These are phyloP conservation scores for Phaeosphaeriaceae sp. DNA, from an alignment of 2,329 filamentous ascomycete species.

Conservation along the genomic window DNA sequence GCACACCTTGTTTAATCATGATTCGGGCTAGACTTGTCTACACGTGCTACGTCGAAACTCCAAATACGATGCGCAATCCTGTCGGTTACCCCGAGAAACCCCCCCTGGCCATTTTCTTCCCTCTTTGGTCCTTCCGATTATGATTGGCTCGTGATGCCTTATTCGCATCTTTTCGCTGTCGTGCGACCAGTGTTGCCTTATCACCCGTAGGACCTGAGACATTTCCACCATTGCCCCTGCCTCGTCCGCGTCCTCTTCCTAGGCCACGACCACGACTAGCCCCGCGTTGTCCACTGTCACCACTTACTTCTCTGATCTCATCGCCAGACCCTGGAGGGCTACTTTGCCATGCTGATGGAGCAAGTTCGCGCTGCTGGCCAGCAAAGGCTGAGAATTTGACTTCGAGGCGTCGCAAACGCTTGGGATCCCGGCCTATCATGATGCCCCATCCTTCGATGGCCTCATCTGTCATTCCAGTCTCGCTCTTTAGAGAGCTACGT, in stretches of 20 bases:
- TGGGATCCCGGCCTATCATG: constrained; percentile 78
- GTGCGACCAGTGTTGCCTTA: constrained; percentile 72
- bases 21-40: neutral
- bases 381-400: constrained; percentile 69
- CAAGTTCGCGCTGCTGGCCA: constrained; percentile 70
- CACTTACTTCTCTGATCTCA: constrained; percentile 54
- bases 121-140: constrained; percentile 75
- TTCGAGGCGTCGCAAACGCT: constrained; percentile 72
- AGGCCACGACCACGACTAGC: constrained; percentile 2
- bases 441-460: constrained; percentile 92
- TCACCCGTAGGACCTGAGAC: constrained; percentile 71
- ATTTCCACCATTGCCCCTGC: constrained; percentile 54
- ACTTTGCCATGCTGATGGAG: constrained; percentile 66
- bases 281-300: constrained; percentile 53
- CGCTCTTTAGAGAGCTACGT: constrained; percentile 69
- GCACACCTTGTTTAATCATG: neutral
- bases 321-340: constrained; percentile 62
- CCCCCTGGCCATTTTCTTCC: constrained; percentile 66
- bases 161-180: constrained; percentile 79
- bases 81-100: constrained; percentile 53
- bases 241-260: constrained; percentile 43
- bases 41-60: too few relatives aligned
- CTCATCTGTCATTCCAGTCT: constrained; percentile 91
- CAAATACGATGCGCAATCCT: neutral
- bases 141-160: constrained; percentile 87